A percentile compares a stretch with the other conserved stretches of the same genome.
These are phyloP conservation scores for Pseudoscleropodium purum DNA, from an alignment of 225 moss, liverwort and hornwort species.

Conservation along the genomic window DNA sequence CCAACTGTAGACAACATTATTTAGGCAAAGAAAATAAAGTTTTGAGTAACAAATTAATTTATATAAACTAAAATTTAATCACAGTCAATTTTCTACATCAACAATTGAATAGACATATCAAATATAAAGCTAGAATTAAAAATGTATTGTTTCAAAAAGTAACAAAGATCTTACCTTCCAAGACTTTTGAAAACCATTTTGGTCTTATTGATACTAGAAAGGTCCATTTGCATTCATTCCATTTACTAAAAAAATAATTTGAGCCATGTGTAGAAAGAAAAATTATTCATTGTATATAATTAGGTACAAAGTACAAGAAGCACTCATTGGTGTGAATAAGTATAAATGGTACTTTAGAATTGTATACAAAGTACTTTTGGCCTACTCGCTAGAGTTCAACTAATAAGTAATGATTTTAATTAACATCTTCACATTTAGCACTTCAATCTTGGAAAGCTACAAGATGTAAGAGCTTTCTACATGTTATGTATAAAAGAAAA, in stretches of 20 bases:
- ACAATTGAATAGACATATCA: neutral
- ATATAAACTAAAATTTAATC: neutral
- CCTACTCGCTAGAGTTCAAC: neutral
- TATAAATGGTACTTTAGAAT: neutral
- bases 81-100: neutral
- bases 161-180: too few relatives aligned
- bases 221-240: neutral
- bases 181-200: neutral
- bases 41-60: too few relatives aligned
- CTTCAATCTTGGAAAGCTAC: neutral
- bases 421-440: neutral
- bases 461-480: neutral
- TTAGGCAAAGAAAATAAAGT: neutral
- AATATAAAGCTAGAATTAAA: neutral
- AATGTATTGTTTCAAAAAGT: neutral
- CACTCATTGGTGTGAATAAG: neutral
- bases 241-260: neutral
- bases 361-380: neutral
- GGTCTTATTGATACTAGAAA: neutral
- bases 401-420: neutral
- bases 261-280: neutral
- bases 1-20: neutral
- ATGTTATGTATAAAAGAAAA: neutral
- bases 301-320: neutral
- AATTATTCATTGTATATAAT: neutral